Conservation (phyloP, 192 early-diverging fungal species). For the Obelidium mucronatum region DNA sequence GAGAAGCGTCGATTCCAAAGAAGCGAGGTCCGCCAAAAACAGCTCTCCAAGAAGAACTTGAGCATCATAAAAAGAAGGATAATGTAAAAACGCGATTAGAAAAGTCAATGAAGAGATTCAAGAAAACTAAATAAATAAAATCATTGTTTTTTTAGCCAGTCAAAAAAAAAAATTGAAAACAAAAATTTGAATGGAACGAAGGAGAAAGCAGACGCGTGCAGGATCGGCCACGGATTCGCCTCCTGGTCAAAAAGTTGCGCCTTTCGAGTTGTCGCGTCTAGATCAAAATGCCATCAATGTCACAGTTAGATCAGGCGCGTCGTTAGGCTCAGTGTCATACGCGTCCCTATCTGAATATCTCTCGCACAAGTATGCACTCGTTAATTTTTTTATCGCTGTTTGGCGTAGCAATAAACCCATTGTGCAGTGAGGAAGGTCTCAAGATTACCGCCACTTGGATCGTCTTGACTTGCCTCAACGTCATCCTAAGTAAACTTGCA, state of each 20-base stretch:
- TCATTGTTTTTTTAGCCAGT: too few species aligned
- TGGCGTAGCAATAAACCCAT: too few species aligned
- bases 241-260: too few species aligned
- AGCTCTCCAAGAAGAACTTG: constrained; percentile 24
- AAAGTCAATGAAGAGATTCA: constrained; percentile 3
- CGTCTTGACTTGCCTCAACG: constrained; percentile 46
- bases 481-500: constrained; percentile 36
- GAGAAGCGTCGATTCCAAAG: not conserved
- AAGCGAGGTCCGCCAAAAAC: constrained; percentile 9
- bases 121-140: too few species aligned
- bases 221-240: too few species aligned
- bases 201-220: too few species aligned
- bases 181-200: too few species aligned
- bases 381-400: too few species aligned
- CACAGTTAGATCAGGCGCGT: constrained; percentile 9
- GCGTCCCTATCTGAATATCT: constrained; percentile 7
- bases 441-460: constrained; percentile 35
- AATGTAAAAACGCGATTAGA: not conserved
- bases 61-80: constrained; percentile 14
- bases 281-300: constrained; percentile 20
- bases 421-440: constrained; percentile 22
- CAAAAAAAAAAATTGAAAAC: too few species aligned
- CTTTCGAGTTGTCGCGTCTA: too few species aligned
- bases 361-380: constrained; percentile 14
- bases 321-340: not conserved